A percentile compares a stretch with the other conserved stretches of the same genome.
phyloP scores from a whole-genome alignment of 23 red algal genomes.

The Gracilaria gracilis region DNA sequence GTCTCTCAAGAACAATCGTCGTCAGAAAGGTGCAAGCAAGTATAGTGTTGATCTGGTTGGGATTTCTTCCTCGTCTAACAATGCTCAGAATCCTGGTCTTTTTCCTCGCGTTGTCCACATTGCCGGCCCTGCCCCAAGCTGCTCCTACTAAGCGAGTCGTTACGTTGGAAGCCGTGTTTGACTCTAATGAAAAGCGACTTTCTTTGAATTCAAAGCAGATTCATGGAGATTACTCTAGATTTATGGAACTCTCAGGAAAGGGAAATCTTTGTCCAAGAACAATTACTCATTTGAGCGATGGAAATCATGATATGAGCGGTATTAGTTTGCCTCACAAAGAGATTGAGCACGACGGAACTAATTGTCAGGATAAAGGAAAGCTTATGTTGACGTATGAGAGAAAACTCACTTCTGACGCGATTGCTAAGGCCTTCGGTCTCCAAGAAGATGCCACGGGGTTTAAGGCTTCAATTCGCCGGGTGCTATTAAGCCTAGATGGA shows the following conservation, averaged over 20 bases:
- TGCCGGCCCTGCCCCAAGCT: background rate
- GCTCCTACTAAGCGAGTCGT: constrained; percentile 16
- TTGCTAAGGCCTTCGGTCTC: constrained; percentile 13
- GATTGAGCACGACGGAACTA: background rate
- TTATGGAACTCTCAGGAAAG: constrained; percentile 56
- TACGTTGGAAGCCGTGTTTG: background rate
- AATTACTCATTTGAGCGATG: constrained; percentile 37
- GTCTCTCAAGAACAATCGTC: background rate
- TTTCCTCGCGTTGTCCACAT: background rate
- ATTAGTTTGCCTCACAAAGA: constrained; percentile 36
- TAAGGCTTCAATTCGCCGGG: constrained; percentile 6
- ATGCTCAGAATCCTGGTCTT: background rate
- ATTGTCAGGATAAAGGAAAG: constrained; percentile 8
- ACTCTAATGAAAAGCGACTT: background rate
- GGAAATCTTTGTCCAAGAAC: constrained; percentile 43
- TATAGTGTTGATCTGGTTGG: background rate
- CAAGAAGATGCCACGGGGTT: constrained; percentile 14
- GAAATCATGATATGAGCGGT: background rate
- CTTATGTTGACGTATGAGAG: constrained; percentile 22
- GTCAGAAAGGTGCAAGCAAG: background rate
- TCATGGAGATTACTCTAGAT: constrained; percentile 50
- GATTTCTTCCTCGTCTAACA: background rate
- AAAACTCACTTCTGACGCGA: constrained; percentile 11
- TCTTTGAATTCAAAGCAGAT: constrained; percentile 36
- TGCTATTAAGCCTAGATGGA: constrained; percentile 5